Base-by-base conservation (phyloP, 371 early-diverging fungal genomes). In the Blyttiomyces sp. region DNA sequence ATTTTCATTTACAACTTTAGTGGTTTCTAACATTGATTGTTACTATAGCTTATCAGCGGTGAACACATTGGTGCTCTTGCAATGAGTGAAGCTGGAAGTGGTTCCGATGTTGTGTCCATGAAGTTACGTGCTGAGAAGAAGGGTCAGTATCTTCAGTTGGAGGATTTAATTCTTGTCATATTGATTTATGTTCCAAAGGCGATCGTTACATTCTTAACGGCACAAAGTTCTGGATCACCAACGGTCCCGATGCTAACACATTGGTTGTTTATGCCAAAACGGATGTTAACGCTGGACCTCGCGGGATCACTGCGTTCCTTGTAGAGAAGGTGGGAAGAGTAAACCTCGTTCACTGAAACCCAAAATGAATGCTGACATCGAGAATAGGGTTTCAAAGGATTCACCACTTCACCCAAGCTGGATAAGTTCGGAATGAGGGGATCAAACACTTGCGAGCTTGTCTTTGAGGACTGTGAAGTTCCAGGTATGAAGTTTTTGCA, bases 381-480 rank as follows among this genome's bases (percentile, higher is more conserved):
- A 24, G 32, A 4, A 43, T 59, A 86, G 86, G 82, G 83, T 1
- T 87, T 95, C 66, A 84, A 87, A 60, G 96, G 96, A 0, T 95
- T 97, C 76, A 85, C 86, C 24, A 88, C 84, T 11, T 84, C 86
- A 4, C 93, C 87, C 57, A 96, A 96, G 70, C 84, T 96, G 23
- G 96, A 97, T 75, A 97, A 97, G 74, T 75, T 96, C 46, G 98
- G 98, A 23, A 97, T 97, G 96, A 86, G 98, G 57, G 98, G 96
- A 16, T 92, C 92, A 24, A 94, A 94, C 73, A 97, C 98, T 0
- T 93, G 94, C 69, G 94, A 96, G 72, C 83, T 97, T 19, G 85
- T 95, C 42, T 97, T 97, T 74, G 95, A 95, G 54, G 84, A 96
- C 73, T 92, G 92, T 72, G 85, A 87, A 70, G 91, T 97, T 5